A percentile compares a stretch with the other conserved stretches of the same genome.
phyloP scores from a whole-genome alignment of 2,329 filamentous ascomycete genomes.

The Fusarium pseudograminearum region DNA sequence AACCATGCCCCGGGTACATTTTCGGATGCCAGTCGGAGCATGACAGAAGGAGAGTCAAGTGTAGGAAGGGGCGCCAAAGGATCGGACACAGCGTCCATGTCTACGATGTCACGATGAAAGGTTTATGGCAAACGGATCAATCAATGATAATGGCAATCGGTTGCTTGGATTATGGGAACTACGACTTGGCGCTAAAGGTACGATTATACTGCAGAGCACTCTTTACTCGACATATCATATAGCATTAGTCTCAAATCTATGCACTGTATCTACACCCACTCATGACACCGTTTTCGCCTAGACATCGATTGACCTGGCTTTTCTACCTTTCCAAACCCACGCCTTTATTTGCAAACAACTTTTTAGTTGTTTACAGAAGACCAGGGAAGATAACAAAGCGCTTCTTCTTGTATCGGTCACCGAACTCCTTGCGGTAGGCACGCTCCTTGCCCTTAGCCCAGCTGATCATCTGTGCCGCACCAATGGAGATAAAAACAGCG shows the following conservation, averaged over 20 bases:
- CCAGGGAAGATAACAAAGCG: slow-evolving; percentile 84
- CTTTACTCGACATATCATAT: slow-evolving; percentile 1
- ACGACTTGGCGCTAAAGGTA: slow-evolving; percentile 10
- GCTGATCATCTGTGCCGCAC: slow-evolving; percentile 80
- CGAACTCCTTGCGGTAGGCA: slow-evolving; percentile 90
- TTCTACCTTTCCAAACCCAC: neutral
- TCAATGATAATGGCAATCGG: slow-evolving; percentile 9
- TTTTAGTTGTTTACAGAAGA: slow-evolving; percentile 65
- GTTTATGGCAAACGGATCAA: slow-evolving; percentile 2
- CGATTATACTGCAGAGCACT: slow-evolving; percentile 2
- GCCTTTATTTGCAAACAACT: neutral
- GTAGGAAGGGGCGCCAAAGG: slow-evolving; percentile 51
- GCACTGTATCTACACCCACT: slow-evolving; percentile 10
- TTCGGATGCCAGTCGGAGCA: slow-evolving; percentile 55
- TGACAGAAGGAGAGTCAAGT: slow-evolving; percentile 54
- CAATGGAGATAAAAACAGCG: slow-evolving; percentile 79
- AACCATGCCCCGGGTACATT: slow-evolving; percentile 45
- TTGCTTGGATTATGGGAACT: slow-evolving; percentile 1
- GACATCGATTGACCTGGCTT: neutral
- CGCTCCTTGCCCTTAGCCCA: slow-evolving; percentile 96
- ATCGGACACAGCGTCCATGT: slow-evolving; percentile 55
- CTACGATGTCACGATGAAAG: slow-evolving; percentile 48
- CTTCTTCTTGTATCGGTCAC: slow-evolving; percentile 96
- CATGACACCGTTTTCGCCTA: slow-evolving; percentile 9
- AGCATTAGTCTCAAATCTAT: slow-evolving; percentile 12